phyloP scores from a whole-genome alignment of 371 early-diverging fungal genomes.

The Mortierella sp. region DNA sequence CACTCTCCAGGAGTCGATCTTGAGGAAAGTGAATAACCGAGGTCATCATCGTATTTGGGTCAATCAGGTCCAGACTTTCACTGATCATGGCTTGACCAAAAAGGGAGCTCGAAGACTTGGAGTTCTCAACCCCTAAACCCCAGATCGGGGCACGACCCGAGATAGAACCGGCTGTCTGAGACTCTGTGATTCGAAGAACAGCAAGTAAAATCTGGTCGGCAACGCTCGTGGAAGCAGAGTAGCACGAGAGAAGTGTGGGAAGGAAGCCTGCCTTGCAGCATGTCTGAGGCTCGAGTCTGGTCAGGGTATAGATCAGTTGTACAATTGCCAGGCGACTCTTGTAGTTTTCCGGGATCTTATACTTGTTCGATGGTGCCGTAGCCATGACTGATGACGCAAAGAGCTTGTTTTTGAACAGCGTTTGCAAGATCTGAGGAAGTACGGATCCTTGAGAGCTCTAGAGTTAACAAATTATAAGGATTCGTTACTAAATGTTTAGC shows the following conservation, averaged over 20 bases:
- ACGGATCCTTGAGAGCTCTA: slow-evolving; percentile 42
- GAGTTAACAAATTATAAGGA: not conserved
- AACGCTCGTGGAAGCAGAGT: slow-evolving; percentile 63
- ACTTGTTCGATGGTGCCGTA: slow-evolving; percentile 41
- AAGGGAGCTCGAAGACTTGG: slow-evolving; percentile 28
- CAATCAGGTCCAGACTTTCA: slow-evolving; percentile 73
- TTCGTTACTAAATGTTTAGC: not conserved
- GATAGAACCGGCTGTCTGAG: slow-evolving; percentile 58
- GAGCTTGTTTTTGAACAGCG: slow-evolving; percentile 47
- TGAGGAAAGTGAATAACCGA: slow-evolving; percentile 69
- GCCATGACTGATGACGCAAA: slow-evolving; percentile 43
- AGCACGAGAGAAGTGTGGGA: slow-evolving; percentile 62
- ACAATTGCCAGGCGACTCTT: slow-evolving; percentile 60
- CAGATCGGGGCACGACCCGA: slow-evolving; percentile 62
- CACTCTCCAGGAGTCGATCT: slow-evolving; percentile 44
- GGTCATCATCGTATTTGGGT: slow-evolving; percentile 71
- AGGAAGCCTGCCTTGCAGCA: slow-evolving; percentile 60
- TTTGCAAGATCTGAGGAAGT: slow-evolving; percentile 48
- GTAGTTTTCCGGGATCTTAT: slow-evolving; percentile 33
- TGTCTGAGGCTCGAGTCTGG: slow-evolving; percentile 57
- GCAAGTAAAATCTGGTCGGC: slow-evolving; percentile 63
- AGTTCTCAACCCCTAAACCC: slow-evolving; percentile 65
- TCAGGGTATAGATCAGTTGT: slow-evolving; percentile 58
- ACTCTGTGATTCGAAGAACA: slow-evolving; percentile 60
- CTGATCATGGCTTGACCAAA: slow-evolving; percentile 57